Evolutionary conservation across 2,329 filamentous ascomycete genomes (phyloP).

Genomic region (Fusarium ramigenum): DNA sequence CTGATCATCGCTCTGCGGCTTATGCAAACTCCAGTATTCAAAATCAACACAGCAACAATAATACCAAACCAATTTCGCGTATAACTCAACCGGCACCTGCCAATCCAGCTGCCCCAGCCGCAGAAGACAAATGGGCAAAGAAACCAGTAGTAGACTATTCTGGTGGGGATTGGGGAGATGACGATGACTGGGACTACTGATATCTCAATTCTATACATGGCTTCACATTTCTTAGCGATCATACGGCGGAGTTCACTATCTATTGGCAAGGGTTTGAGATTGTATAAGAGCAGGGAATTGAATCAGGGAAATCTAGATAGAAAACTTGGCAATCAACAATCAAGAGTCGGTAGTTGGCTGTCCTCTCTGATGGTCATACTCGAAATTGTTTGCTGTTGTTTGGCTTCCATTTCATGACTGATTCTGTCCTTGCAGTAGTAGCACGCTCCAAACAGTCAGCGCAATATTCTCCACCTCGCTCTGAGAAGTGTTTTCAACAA

Average conservation of each 20-base stretch:
- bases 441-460: background rate
- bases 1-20: background rate
- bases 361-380: background rate
- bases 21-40: background rate
- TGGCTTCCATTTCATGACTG: background rate
- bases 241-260: slow-evolving; percentile 12
- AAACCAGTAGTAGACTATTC: slow-evolving; percentile 39
- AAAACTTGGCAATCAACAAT: background rate
- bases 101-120: background rate
- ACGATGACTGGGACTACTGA: slow-evolving; percentile 42
- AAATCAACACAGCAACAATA: slow-evolving; percentile 1
- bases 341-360: background rate
- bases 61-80: background rate
- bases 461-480: background rate
- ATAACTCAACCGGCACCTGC: background rate
- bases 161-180: slow-evolving; percentile 41
- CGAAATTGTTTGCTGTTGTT: background rate
- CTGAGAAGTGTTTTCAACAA: background rate
- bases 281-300: background rate
- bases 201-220: background rate
- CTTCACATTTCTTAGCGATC: slow-evolving; percentile 13
- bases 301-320: slow-evolving; percentile 1
- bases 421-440: background rate
- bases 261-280: slow-evolving; percentile 10
- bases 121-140: slow-evolving; percentile 40